Evolutionary conservation across 148 eudicot species (phyloP).

Genomic region (Beta vulgaris): DNA sequence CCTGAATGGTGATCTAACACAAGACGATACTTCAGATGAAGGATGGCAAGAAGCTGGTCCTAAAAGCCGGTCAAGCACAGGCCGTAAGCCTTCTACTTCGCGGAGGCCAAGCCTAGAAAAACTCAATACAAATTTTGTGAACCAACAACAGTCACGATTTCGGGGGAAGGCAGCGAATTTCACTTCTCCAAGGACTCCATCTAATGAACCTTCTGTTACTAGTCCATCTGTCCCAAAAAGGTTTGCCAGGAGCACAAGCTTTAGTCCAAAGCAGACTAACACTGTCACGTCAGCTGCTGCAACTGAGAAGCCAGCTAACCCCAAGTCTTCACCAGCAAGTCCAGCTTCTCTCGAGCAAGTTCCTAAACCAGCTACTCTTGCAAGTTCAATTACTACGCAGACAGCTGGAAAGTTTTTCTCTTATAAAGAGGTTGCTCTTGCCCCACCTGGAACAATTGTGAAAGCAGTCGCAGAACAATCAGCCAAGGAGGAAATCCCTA

Average conservation of each 20-base stretch:
- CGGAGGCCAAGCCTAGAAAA: constrained; percentile 72
- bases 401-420: constrained; percentile 76
- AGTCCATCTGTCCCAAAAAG: constrained; percentile 46
- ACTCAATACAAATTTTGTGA: constrained; percentile 64
- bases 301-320: constrained; percentile 39
- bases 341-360: constrained; percentile 54
- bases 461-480: constrained; percentile 67
- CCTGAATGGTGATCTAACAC: constrained; percentile 36
- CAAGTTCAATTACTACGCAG: constrained; percentile 49
- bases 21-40: constrained; percentile 68
- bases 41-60: constrained; percentile 98
- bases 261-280: constrained; percentile 49
- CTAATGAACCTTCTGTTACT: constrained; percentile 47
- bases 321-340: constrained; percentile 61
- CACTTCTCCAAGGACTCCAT: constrained; percentile 50
- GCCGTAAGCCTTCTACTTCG: constrained; percentile 61
- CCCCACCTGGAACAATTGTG: constrained; percentile 85
- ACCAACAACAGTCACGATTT: constrained; percentile 48
- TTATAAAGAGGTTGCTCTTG: constrained; percentile 96
- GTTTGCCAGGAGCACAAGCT: constrained; percentile 57
- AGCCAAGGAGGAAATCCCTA: constrained; percentile 41
- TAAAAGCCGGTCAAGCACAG: constrained; percentile 64
- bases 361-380: constrained; percentile 42
- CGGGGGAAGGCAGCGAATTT: constrained; percentile 52
- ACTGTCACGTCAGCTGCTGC: constrained; percentile 27